Evolutionary conservation across 768 basidiomycete genomes (phyloP), one percentile per base, ranked within the genome.

Genomic region (Leccinum fibrillosum): DNA sequence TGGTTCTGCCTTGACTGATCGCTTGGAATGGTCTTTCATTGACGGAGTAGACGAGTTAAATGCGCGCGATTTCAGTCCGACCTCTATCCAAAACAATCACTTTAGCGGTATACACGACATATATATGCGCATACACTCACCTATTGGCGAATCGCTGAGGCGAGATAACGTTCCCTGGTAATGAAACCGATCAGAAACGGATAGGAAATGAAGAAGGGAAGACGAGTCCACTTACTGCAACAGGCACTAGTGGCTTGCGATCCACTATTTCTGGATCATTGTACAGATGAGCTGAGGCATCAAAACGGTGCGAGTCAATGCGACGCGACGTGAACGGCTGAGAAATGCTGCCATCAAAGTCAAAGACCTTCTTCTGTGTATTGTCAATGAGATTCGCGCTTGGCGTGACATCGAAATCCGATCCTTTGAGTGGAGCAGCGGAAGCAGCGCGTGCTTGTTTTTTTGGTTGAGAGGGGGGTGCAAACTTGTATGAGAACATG

Each of bases 61-160:
- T 17, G 49, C 7, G 15, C 60, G 63, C 3, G 49, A 35, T 10
- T 42, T 53, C 11, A 34, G 17, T 42, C 44, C 44, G 9, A 44
- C 32, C n/a, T 72, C 62, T 64, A 53, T 25, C 34, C 49, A 50
- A 48, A 58, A 30, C 42, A 13, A 49, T 51, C 48, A 39, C 26
- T 15, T 9, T 19, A 10, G n/a, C 9, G 10, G 15, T 7, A 28
- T 49, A 2, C 17, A 30, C n/a, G 15, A 50, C 45, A 10, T 8
- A 34, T 47, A 3, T 17, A 30, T 23, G 51, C 58, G 65, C 61
- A 66, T 67, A 70, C 54, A 67, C 64, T 4, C 58, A 74, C 71
- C 71, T 26, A 52, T 47, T 50, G 55, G 49, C 9, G 65, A 63
- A 7, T 61, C 59, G 17, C 52, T 56, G 15, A 53, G 37, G 12